Evolutionary conservation across 2,329 filamentous ascomycete genomes (phyloP), one percentile per base, ranked within the genome.

Genomic region (Exophiala calicioides): DNA sequence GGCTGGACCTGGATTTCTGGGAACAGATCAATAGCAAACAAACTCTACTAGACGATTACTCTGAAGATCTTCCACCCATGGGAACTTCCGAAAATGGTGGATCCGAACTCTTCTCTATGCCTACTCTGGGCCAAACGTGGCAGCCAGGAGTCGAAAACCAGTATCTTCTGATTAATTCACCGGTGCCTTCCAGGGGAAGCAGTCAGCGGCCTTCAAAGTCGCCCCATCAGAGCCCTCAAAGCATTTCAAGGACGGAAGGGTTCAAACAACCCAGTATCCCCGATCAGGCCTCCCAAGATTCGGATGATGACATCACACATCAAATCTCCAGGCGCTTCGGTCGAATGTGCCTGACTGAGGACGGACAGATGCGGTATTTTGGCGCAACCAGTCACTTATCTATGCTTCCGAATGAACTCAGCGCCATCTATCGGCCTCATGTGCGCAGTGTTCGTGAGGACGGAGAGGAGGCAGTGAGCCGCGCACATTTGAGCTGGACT

Each of bases 381-480:
- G 18, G 63, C 61, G 29, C 61, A 59, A 31, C 44, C 19, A 35
- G 26, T 21, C 23, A 35, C 36, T 26, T 41, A 9, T 41, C 37
- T 9, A 41, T 41, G 37, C 37, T 41, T 20, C 37, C 37, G 3
- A 41, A 41, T 16, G 24, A 41, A 5, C 16, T 41, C 16, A 31
- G 24, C 21, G 26, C 37, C 12, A 12, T 41, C 12, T 41, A 41
- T 20, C 24, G 12, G 18, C 13, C 37, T 6, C 19, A 29, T n/a
- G 31, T 41, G 16, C 36, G 30, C 21, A 16, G 9, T 18, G 19
- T 42, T 13, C 26, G 18, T 4, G 61, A 66, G 36, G 67, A 66
- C 58, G 68, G 64, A 12, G 66, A 67, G 36, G 67, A 63, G 50
- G 68, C 65, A 6, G 50, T 73, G 13, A 69, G 71, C 27, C 65